These are phyloP conservation scores for Botrytis sinoallii DNA, from an alignment of 2,329 filamentous ascomycete species.

Conservation along the genomic window DNA sequence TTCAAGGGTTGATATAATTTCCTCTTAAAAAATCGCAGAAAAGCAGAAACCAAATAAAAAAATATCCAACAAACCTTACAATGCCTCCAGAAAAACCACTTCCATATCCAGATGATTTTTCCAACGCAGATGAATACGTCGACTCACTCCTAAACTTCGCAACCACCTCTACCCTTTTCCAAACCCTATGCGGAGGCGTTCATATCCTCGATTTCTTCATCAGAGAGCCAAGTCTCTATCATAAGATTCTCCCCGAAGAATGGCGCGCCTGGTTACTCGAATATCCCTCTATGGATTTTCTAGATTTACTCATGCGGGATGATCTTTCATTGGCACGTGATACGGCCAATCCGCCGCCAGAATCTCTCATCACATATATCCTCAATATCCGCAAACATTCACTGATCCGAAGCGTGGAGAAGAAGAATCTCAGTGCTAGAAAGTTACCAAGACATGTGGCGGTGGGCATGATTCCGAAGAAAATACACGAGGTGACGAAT, in stretches of 20 bases:
- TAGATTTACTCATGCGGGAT: constrained; percentile 79
- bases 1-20: neutral
- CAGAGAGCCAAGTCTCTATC: constrained; percentile 76
- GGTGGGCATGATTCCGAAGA: constrained; percentile 94
- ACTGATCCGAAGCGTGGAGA: constrained; percentile 53
- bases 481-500: constrained; percentile 86
- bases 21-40: neutral
- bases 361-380: constrained; percentile 68
- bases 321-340: constrained; percentile 51
- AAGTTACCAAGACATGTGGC: constrained; percentile 68
- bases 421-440: constrained; percentile 39
- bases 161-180: constrained; percentile 70
- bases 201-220: constrained; percentile 98
- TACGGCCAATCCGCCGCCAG: constrained; percentile 27
- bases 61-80: neutral
- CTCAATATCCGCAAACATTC: constrained; percentile 66
- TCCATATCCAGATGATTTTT: constrained; percentile 48
- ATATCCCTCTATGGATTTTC: constrained; percentile 68
- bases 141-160: constrained; percentile 74
- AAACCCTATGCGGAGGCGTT: constrained; percentile 91
- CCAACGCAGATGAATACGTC: constrained; percentile 72
- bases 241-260: constrained; percentile 68
- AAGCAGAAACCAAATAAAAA: neutral
- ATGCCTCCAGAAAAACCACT: constrained; percentile 35
- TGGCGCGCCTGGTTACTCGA: constrained; percentile 78